These are phyloP conservation scores for Pichia sp. DNA, from an alignment of 1,139 yeast species.

Conservation along the genomic window DNA sequence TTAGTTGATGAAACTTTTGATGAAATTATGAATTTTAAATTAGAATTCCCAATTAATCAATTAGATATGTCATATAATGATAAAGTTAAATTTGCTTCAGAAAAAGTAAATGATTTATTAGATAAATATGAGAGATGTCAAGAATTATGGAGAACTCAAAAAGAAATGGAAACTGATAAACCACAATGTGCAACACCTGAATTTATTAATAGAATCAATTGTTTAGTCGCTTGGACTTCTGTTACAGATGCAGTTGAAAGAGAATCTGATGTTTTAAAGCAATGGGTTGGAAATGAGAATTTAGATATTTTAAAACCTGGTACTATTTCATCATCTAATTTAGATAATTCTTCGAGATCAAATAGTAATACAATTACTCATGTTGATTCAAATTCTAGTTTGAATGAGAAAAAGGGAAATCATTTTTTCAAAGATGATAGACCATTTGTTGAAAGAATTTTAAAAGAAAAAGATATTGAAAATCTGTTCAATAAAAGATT, in stretches of 20 bases:
- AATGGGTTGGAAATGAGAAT: slow-evolving; percentile 79
- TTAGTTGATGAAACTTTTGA: slow-evolving; percentile 69
- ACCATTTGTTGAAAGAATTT: slow-evolving; percentile 75
- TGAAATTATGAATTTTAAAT: slow-evolving; percentile 60
- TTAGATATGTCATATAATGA: slow-evolving; percentile 26
- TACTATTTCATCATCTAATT: not conserved
- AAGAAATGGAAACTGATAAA: slow-evolving; percentile 73
- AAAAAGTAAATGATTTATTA: slow-evolving; percentile 52
- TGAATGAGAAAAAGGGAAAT: slow-evolving; percentile 15
- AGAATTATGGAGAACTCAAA: slow-evolving; percentile 71
- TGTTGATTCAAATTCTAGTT: not conserved
- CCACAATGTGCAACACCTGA: slow-evolving; percentile 63
- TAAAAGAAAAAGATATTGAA: slow-evolving; percentile 81
- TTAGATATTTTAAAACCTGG: slow-evolving; percentile 41
- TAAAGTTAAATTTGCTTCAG: slow-evolving; percentile 27
- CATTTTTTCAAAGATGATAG: slow-evolving; percentile 53
- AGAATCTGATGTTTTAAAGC: slow-evolving; percentile 48
- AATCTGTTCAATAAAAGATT: slow-evolving; percentile 53
- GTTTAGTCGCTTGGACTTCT: slow-evolving; percentile 79
- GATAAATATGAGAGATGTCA: slow-evolving; percentile 64
- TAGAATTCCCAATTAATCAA: slow-evolving; percentile 31
- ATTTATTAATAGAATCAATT: slow-evolving; percentile 63
- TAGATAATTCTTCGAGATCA: not conserved
- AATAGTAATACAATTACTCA: not conserved
- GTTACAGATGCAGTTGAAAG: slow-evolving; percentile 63